These are phyloP conservation scores for Pseudogymnoascus sp. DNA, from an alignment of 2,329 filamentous ascomycete species.

Conservation along the genomic window DNA sequence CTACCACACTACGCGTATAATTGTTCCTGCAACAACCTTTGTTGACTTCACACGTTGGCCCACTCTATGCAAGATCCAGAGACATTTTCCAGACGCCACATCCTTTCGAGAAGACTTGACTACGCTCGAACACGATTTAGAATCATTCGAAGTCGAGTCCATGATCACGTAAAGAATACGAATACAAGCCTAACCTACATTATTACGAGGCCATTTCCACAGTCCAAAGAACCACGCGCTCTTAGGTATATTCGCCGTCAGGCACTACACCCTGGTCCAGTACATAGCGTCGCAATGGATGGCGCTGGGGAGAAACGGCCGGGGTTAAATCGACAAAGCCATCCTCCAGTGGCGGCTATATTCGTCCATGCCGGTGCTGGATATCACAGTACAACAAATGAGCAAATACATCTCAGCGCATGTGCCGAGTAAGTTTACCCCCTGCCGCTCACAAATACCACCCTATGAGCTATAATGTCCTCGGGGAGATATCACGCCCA, in stretches of 20 bases:
- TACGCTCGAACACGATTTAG: not conserved
- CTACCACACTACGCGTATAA: not conserved
- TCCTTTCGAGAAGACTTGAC: not conserved
- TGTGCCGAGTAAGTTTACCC: constrained; percentile 69
- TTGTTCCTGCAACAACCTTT: not conserved
- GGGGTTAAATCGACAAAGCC: constrained; percentile 2
- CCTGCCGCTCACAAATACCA: not conserved
- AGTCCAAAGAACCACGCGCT: not conserved
- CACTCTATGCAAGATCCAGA: not conserved
- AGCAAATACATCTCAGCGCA: constrained; percentile 73
- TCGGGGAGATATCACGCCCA: constrained; percentile 14
- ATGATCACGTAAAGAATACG: not conserved
- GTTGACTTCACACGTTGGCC: not conserved
- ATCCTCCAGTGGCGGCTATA: constrained; percentile 58
- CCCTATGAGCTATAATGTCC: not conserved
- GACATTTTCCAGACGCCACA: not conserved
- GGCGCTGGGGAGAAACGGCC: constrained; percentile 23
- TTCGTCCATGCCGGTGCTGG: constrained; percentile 95
- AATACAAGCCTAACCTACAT: not conserved
- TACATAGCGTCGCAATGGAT: constrained; percentile 19
- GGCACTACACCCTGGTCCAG: too few species aligned
- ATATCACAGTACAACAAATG: constrained; percentile 83
- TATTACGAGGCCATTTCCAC: not conserved
- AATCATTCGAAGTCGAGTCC: not conserved
- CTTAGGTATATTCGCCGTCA: not conserved